Evolutionary conservation across 345 rosid genomes (phyloP).

Genomic region (Euclidium syriacum): DNA sequence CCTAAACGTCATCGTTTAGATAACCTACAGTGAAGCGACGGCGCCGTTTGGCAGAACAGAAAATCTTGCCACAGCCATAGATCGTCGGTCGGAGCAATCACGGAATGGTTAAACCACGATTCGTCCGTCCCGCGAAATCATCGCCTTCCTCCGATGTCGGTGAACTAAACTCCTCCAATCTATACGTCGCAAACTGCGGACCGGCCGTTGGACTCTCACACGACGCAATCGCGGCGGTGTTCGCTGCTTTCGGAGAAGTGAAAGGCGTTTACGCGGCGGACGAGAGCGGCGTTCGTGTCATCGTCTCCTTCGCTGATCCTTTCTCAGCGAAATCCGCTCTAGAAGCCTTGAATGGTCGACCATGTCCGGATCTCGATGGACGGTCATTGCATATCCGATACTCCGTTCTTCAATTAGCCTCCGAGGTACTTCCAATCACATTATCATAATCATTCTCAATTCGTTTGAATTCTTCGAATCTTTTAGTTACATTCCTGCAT

Average conservation of each 20-base stretch:
- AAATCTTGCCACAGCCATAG: background rate
- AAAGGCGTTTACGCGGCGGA: conserved; percentile 76
- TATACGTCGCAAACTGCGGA: conserved; percentile 90
- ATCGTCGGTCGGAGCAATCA: background rate
- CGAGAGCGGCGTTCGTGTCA: conserved; percentile 79
- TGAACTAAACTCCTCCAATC: conserved; percentile 39
- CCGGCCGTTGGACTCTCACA: conserved; percentile 74
- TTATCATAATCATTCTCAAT: background rate
- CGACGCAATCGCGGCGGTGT: conserved; percentile 50
- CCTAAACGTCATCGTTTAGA: background rate
- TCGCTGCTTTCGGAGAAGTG: conserved; percentile 58
- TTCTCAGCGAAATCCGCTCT: conserved; percentile 59
- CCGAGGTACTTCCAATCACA: conserved; percentile 35
- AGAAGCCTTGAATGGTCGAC: conserved; percentile 41
- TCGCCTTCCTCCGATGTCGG: background rate
- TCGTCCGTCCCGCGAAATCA: conserved; percentile 45
- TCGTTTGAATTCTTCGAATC: background rate
- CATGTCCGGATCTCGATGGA: conserved; percentile 62
- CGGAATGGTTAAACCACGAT: conserved; percentile 51
- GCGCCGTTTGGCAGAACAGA: conserved; percentile 10
- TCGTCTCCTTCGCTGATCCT: conserved; percentile 51
- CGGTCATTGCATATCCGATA: conserved; percentile 68
- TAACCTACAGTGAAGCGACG: background rate
- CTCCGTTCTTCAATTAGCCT: conserved; percentile 48
- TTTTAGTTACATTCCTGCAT: background rate